A percentile compares a stretch with the other conserved stretches of the same genome.
These are phyloP conservation scores for Trichoderma asperelloides DNA, from an alignment of 495 filamentous ascomycete genomes.

Conservation along the genomic window DNA sequence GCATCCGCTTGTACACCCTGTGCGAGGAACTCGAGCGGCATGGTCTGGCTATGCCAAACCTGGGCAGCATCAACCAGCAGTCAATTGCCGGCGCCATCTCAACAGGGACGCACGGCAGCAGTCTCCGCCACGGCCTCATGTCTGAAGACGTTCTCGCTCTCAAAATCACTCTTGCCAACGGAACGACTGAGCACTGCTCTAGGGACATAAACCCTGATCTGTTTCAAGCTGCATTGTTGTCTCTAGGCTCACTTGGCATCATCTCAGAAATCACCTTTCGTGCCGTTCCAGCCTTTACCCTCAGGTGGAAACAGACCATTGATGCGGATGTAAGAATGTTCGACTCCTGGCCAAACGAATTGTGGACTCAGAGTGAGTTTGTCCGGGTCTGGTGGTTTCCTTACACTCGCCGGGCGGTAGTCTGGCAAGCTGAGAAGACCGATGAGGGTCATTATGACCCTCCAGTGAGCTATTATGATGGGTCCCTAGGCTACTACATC, in stretches of 20 bases:
- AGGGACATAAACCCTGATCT: slow-evolving; percentile 60
- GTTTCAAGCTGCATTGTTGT: slow-evolving; percentile 81
- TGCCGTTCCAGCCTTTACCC: slow-evolving; percentile 64
- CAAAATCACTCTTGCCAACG: slow-evolving; percentile 76
- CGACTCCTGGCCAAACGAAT: slow-evolving; percentile 55
- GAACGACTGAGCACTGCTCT: slow-evolving; percentile 66
- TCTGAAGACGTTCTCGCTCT: slow-evolving; percentile 64
- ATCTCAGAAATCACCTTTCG: slow-evolving; percentile 80
- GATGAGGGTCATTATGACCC: slow-evolving; percentile 33
- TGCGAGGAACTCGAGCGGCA: slow-evolving; percentile 57
- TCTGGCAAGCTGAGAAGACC: slow-evolving; percentile 76
- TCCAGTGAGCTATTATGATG: slow-evolving; percentile 63
- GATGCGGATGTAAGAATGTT: slow-evolving; percentile 58
- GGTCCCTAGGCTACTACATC: slow-evolving; percentile 68
- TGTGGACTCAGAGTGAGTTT: slow-evolving; percentile 84
- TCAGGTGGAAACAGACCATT: slow-evolving; percentile 79
- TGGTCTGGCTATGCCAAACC: slow-evolving; percentile 74
- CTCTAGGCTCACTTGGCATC: slow-evolving; percentile 82
- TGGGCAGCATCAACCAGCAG: slow-evolving; percentile 92
- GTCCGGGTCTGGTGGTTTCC: slow-evolving; percentile 97
- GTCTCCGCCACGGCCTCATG: slow-evolving; percentile 71
- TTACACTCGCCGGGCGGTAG: slow-evolving; percentile 73
- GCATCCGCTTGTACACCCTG: slow-evolving; percentile 70
- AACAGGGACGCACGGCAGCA: slow-evolving; percentile 89
- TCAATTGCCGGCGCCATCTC: slow-evolving; percentile 87